Evolutionary conservation across 1,284 basidiomycete species (phyloP).

Genomic region (Microbotryum intermedium): DNA sequence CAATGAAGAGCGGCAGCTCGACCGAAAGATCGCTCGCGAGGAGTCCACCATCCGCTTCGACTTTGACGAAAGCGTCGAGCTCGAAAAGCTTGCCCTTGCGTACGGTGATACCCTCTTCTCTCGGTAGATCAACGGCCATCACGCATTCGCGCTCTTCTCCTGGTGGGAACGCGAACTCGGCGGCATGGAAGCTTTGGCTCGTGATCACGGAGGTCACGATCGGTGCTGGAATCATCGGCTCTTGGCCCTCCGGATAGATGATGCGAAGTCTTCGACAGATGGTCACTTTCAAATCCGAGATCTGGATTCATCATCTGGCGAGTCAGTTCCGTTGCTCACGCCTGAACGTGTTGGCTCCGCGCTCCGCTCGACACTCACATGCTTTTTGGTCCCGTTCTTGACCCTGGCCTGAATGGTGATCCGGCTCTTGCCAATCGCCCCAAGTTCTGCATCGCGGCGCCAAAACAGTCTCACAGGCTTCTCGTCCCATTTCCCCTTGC

Average conservation of each 20-base stretch:
- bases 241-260: slow-evolving; percentile 11
- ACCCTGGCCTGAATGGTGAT: slow-evolving; percentile 16
- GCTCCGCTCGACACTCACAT: slow-evolving; percentile 8
- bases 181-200: slow-evolving; percentile 28
- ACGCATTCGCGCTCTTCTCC: slow-evolving; percentile 17
- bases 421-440: slow-evolving; percentile 10
- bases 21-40: slow-evolving; percentile 31
- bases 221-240: slow-evolving; percentile 8
- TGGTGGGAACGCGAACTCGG: slow-evolving; percentile 29
- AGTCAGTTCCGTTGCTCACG: not conserved
- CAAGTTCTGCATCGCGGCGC: slow-evolving; percentile 11
- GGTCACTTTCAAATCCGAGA: slow-evolving; percentile 29
- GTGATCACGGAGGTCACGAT: slow-evolving; percentile 23
- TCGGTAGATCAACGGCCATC: slow-evolving; percentile 16
- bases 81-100: slow-evolving; percentile 32
- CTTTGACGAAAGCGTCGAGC: slow-evolving; percentile 27
- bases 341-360: not conserved
- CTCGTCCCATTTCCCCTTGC: slow-evolving; percentile 8
- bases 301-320: not conserved
- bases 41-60: slow-evolving; percentile 31
- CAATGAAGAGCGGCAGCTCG: slow-evolving; percentile 34
- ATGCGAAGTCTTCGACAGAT: slow-evolving; percentile 31
- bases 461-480: slow-evolving; percentile 21
- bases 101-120: slow-evolving; percentile 27
- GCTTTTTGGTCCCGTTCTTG: slow-evolving; percentile 17